Evolutionary conservation across 768 basidiomycete genomes (phyloP), one percentile per base, ranked within the genome.

Genomic region (Sutorius australiensis): DNA sequence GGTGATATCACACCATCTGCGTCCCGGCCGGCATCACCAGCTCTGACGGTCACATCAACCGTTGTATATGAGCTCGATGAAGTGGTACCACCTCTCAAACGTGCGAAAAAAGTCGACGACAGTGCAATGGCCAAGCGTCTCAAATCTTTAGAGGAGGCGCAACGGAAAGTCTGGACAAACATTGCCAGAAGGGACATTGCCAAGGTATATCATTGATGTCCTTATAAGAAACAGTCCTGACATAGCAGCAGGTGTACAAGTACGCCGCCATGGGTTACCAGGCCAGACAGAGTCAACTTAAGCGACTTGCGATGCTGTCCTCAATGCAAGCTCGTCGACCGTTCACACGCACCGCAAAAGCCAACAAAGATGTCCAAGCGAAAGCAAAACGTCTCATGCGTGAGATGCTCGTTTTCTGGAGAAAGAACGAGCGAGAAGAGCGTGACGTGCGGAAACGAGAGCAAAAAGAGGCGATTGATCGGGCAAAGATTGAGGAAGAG

Each of bases 381-480:
- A 92, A 92, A 66, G 86, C 85, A 21, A 93, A 90, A 67, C 82
- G 90, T 37, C 75, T 95, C 36, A 92, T 92, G 89, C 84, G 93
- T 28, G 94, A 98, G 76, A 93, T 98, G 89, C 83, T 95, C 55
- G 83, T 93, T 17, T 94, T 95, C 72, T 97, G 93, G 93, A 95
- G 91, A 74, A 93, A 93, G 72, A 98, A 97, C 59, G 95, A 98
- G 72, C 93, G 93, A 63, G 93, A 95, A 68, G 95, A 98, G 72
- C 77, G 92, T 42, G 94, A 97, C 56, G 82, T 89, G 12, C 84
- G 94, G 57, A 92, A 90, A 71, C 89, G 89, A 46, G 93, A 95
- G 61, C 93, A 98, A 68, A 94, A 94, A 69, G 95, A 97, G 67
- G 92, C 93, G 11, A 79, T 83, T 61, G 92, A 95, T 62, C 82